A percentile compares a stretch with the other conserved stretches of the same genome.
Conservation (phyloP, 2,329 filamentous ascomycete genomes). For the Hypoxylon sp. region DNA sequence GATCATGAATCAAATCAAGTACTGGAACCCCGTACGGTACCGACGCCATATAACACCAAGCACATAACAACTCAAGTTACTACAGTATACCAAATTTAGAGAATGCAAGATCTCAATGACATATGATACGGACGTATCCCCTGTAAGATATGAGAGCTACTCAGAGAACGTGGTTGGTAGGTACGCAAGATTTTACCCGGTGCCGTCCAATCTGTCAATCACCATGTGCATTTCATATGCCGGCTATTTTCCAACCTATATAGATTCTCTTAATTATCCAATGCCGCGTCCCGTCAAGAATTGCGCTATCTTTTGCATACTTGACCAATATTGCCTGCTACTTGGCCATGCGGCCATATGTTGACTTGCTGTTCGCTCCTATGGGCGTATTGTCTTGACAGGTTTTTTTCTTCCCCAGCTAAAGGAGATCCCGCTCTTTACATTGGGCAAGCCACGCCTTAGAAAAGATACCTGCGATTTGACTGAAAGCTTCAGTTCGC, state of each 20-base stretch:
- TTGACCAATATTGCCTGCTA: neutral
- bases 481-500: too few species aligned
- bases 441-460: neutral
- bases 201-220: neutral
- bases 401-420: neutral
- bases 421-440: neutral
- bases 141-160: too few species aligned
- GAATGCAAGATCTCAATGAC: too few species aligned
- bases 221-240: conserved; percentile 3
- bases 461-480: too few species aligned
- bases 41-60: too few species aligned
- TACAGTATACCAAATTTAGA: too few species aligned
- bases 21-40: too few species aligned
- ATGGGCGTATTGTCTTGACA: neutral
- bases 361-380: neutral
- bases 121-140: too few species aligned
- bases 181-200: conserved; percentile 19
- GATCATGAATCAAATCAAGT: too few species aligned
- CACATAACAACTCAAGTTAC: too few species aligned
- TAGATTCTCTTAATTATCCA: conserved; percentile 15
- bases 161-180: neutral
- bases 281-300: conserved; percentile 11
- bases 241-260: conserved; percentile 12
- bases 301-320: conserved; percentile 10
- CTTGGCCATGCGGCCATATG: neutral